Evolutionary conservation across 148 eudicot species (phyloP).

Genomic region (Limonium bicolor): DNA sequence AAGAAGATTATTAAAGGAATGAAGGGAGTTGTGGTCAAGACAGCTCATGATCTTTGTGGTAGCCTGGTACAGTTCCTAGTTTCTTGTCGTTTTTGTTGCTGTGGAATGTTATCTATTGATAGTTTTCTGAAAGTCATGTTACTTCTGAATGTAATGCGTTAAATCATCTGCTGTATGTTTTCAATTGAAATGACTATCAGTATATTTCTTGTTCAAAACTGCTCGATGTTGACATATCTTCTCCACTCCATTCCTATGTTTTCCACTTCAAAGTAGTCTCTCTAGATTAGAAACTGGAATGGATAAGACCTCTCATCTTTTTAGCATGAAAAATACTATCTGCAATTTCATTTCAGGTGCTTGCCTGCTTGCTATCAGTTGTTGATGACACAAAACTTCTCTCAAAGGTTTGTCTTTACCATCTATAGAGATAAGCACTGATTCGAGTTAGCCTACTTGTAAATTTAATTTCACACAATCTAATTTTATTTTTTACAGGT

Average conservation of each 20-base stretch:
- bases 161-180: too few relatives aligned
- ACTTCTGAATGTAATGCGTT: too few relatives aligned
- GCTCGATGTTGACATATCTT: too few relatives aligned
- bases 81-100: background rate
- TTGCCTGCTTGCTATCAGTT: slow-evolving; percentile 51
- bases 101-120: background rate
- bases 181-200: too few relatives aligned
- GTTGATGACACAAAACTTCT: slow-evolving; percentile 93
- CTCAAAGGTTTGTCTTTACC: slow-evolving; percentile 39
- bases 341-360: slow-evolving; percentile 83
- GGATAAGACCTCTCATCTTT: too few relatives aligned
- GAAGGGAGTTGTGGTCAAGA: slow-evolving; percentile 62
- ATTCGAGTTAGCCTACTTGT: background rate
- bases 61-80: slow-evolving; percentile 36
- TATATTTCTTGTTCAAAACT: too few relatives aligned
- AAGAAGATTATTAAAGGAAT: slow-evolving; percentile 78
- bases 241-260: too few relatives aligned
- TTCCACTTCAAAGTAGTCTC: too few relatives aligned
- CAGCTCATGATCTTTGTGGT: slow-evolving; percentile 58
- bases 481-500: slow-evolving; percentile 24
- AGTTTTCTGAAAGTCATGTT: too few relatives aligned
- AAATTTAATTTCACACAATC: background rate
- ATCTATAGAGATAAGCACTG: background rate
- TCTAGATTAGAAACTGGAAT: too few relatives aligned
- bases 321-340: too few relatives aligned